Evolutionary conservation across 2,329 filamentous ascomycete genomes (phyloP).

Genomic region (Trichoderma atroviride): DNA sequence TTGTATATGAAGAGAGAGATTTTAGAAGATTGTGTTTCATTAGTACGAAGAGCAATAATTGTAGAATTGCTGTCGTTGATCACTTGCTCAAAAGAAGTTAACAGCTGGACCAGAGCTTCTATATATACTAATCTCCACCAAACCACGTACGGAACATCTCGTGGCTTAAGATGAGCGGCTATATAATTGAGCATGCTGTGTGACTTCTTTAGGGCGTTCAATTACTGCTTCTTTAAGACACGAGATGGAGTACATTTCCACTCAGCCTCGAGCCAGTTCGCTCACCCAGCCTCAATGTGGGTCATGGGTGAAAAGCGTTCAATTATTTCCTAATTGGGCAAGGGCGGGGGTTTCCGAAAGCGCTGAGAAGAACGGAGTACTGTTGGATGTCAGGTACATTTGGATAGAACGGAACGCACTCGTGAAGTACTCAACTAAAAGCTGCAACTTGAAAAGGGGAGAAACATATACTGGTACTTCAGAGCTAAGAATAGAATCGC

Average conservation of each 20-base stretch:
- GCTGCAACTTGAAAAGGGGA: not conserved
- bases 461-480: too few species aligned
- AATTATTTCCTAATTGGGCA: constrained; percentile 1
- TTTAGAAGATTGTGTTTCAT: not conserved
- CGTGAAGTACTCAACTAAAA: not conserved
- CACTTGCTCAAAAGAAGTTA: not conserved
- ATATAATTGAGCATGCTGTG: too few species aligned
- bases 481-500: too few species aligned
- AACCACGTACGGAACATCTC: not conserved
- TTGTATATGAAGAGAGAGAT: not conserved
- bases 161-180: not conserved
- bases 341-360: not conserved
- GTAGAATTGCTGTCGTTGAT: not conserved
- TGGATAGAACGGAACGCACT: not conserved
- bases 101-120: not conserved
- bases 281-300: not conserved
- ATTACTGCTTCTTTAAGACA: not conserved
- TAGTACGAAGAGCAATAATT: not conserved
- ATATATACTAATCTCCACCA: not conserved
- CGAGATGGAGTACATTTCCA: too few species aligned
- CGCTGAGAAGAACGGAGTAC: not conserved
- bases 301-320: not conserved
- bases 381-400: not conserved
- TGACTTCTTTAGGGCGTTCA: not conserved
- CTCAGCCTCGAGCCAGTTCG: not conserved